These are phyloP conservation scores for Asterophora parasitica DNA, from an alignment of 768 basidiomycete genomes.

Conservation along the genomic window DNA sequence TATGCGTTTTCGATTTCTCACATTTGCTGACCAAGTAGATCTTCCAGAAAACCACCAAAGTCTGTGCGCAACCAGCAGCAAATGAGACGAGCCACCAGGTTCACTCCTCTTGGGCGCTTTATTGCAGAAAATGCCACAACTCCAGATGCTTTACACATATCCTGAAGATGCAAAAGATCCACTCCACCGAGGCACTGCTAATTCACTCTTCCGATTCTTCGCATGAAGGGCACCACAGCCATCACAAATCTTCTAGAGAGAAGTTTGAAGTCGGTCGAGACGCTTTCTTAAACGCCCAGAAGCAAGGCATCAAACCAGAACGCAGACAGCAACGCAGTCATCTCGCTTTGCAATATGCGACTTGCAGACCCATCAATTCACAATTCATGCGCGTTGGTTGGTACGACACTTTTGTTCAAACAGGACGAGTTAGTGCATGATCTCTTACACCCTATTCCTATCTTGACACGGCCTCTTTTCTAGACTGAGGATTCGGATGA, in stretches of 20 bases:
- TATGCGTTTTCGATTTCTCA: neutral
- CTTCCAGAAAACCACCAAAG: slow-evolving; percentile 8
- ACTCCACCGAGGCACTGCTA: slow-evolving; percentile 36
- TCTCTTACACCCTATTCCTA: neutral
- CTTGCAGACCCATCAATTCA: slow-evolving; percentile 43
- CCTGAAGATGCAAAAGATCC: slow-evolving; percentile 27
- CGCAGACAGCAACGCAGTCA: slow-evolving; percentile 34
- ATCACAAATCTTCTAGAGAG: slow-evolving; percentile 20
- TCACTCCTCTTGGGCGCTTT: slow-evolving; percentile 20
- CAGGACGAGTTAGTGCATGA: slow-evolving; percentile 7
- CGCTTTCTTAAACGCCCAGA: slow-evolving; percentile 19
- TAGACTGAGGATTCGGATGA: neutral
- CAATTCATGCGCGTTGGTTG: slow-evolving; percentile 45
- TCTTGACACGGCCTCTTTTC: neutral
- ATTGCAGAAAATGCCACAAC: slow-evolving; percentile 38
- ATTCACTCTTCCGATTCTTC: slow-evolving; percentile 20
- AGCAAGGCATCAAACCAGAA: slow-evolving; percentile 30
- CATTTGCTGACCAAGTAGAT: neutral
- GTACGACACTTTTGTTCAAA: slow-evolving; percentile 43
- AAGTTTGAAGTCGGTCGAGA: slow-evolving; percentile 16
- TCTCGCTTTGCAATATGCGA: slow-evolving; percentile 42
- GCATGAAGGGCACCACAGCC: slow-evolving; percentile 28
- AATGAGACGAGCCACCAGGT: slow-evolving; percentile 17
- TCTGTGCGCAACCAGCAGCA: slow-evolving; percentile 8
- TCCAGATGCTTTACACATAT: slow-evolving; percentile 36